Evolutionary conservation across 2,329 filamentous ascomycete genomes (phyloP).

Genomic region (Ophiostoma ips): DNA sequence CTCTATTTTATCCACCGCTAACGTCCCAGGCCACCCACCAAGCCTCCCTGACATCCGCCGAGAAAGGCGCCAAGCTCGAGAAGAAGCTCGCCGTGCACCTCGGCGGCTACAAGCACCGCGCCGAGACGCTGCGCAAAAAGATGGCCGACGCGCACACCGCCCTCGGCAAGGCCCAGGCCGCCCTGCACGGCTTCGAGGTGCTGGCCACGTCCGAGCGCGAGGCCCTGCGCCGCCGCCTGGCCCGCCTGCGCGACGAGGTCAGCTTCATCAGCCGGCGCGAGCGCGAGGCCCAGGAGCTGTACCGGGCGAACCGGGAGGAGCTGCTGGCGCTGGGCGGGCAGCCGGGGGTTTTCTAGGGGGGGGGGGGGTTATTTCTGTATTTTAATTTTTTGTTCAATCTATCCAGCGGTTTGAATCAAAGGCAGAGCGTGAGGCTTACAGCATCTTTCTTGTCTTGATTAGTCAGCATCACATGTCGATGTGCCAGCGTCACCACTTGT

Average conservation of each 20-base stretch:
- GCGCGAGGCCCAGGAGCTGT: conserved; percentile 80
- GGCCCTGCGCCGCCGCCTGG: conserved; percentile 57
- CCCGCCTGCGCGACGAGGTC: conserved; percentile 69
- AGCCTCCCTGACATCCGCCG: conserved; percentile 57
- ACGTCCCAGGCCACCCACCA: conserved; percentile 51
- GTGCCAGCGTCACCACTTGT: too few relatives aligned
- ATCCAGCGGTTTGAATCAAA: too few relatives aligned
- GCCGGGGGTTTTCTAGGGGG: background rate
- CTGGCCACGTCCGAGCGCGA: conserved; percentile 69
- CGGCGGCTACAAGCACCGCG: conserved; percentile 79
- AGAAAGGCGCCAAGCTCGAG: conserved; percentile 74
- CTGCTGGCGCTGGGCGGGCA: conserved; percentile 40
- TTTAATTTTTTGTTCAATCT: background rate
- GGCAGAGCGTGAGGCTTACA: too few relatives aligned
- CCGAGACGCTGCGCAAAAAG: conserved; percentile 68
- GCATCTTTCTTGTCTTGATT: too few relatives aligned
- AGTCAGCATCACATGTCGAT: too few relatives aligned
- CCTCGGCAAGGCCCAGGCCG: conserved; percentile 57
- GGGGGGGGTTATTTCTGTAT: too few relatives aligned
- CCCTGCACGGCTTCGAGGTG: conserved; percentile 60
- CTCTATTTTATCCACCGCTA: too few relatives aligned
- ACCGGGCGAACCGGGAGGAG: conserved; percentile 64
- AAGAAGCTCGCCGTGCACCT: conserved; percentile 83
- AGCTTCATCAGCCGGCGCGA: conserved; percentile 67
- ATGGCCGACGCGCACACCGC: conserved; percentile 61